These are phyloP conservation scores for Croton setiger DNA, from an alignment of 441 rosid genomes.

Conservation along the genomic window DNA sequence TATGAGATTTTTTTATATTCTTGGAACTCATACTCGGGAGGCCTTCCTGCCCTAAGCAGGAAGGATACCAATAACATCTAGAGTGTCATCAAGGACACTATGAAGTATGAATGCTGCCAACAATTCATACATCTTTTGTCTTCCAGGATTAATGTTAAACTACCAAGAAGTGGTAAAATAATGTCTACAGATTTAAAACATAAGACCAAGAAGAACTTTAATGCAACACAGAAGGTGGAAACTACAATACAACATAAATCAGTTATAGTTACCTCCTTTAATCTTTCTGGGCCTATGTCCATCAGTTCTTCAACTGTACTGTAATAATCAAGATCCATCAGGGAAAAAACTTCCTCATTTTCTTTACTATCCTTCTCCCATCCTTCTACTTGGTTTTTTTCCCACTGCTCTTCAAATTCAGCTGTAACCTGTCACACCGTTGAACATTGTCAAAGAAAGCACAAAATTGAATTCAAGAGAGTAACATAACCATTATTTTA, in stretches of 20 bases:
- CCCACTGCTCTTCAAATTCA: conserved; percentile 87
- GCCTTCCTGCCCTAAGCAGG: neutral
- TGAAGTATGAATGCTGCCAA: neutral
- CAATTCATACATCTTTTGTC: neutral
- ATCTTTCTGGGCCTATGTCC: conserved; percentile 89
- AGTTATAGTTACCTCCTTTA: conserved; percentile 63
- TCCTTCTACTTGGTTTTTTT: conserved; percentile 45
- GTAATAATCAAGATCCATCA: conserved; percentile 89
- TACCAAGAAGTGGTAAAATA: conserved; percentile 9
- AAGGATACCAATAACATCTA: neutral
- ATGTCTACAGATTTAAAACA: neutral
- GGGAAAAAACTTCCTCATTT: conserved; percentile 48
- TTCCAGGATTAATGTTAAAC: neutral
- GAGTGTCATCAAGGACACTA: conserved; percentile 7
- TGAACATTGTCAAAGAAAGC: conserved; percentile 7
- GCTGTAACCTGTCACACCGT: conserved; percentile 47
- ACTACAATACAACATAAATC: neutral
- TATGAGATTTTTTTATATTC: neutral
- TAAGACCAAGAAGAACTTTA: conserved; percentile 9
- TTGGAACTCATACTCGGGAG: neutral
- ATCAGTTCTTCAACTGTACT: conserved; percentile 81
- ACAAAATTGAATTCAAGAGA: neutral
- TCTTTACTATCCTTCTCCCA: conserved; percentile 61
- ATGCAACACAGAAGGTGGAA: conserved; percentile 8
- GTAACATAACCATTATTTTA: neutral